Conservation (phyloP, 1,284 basidiomycete species). For the Ceratorhiza oryzae-sativae region DNA sequence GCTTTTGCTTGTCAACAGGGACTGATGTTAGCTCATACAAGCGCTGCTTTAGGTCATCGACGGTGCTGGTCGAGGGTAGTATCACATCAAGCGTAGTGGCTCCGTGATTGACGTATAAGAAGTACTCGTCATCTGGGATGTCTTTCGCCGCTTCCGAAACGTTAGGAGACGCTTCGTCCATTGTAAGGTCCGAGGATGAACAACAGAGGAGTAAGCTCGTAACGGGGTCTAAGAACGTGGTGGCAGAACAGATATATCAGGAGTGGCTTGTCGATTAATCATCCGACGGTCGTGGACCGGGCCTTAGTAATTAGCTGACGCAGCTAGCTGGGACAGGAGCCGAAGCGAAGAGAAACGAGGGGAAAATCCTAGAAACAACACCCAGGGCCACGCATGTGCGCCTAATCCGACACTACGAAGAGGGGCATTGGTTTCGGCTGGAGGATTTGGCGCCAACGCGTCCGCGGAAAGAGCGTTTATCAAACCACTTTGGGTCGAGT, state of each 20-base stretch:
- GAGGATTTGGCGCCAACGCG: background rate
- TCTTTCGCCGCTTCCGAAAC: background rate
- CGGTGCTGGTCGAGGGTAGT: background rate
- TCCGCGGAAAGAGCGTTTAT: constrained; percentile 16
- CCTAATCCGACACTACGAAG: background rate
- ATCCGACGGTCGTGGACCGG: background rate
- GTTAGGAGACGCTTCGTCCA: background rate
- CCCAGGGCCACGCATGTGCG: background rate
- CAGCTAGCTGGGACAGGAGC: background rate
- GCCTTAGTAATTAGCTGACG: constrained; percentile 17
- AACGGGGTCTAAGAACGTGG: background rate
- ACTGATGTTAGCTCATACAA: constrained; percentile 70
- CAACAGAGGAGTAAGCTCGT: background rate
- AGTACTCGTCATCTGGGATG: background rate
- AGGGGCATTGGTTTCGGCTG: too few species aligned
- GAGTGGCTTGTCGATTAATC: background rate
- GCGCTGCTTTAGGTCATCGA: constrained; percentile 54
- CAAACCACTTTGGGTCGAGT: background rate
- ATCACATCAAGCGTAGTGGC: constrained; percentile 3
- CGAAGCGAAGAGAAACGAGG: background rate
- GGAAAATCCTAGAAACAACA: background rate
- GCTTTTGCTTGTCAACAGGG: constrained; percentile 68
- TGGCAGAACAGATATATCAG: background rate
- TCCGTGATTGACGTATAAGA: constrained; percentile 26
- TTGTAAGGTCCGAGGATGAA: background rate